Evolutionary conservation across 2,329 filamentous ascomycete species (phyloP).

Genomic region (Cephalotrichum gorgonifer): DNA sequence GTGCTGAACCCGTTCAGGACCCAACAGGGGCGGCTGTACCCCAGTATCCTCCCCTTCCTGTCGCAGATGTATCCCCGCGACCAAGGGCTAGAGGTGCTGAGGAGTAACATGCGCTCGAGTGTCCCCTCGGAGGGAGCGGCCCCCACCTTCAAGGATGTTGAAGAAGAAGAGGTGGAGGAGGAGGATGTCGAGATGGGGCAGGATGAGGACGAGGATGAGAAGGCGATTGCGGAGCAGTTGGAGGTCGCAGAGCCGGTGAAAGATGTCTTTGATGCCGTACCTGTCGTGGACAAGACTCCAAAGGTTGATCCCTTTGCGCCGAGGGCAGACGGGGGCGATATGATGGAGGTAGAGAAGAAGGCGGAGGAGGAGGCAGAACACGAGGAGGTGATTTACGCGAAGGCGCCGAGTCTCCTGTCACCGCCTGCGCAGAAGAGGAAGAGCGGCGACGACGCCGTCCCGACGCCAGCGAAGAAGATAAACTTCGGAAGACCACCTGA

Average conservation of each 20-base stretch:
- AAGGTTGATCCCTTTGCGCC: conserved; percentile 25
- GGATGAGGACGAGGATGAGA: conserved; percentile 13
- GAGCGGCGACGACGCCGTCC: conserved; percentile 18
- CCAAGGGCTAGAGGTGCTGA: conserved; percentile 60
- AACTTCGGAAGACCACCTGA: conserved; percentile 7
- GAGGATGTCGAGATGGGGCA: conserved; percentile 24
- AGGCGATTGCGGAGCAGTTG: background rate
- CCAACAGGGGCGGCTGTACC: conserved; percentile 50
- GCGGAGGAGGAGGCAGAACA: conserved; percentile 25
- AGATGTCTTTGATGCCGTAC: background rate
- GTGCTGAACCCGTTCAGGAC: conserved; percentile 67
- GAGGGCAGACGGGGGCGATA: conserved; percentile 11
- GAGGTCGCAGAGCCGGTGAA: background rate
- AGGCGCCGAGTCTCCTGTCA: conserved; percentile 4
- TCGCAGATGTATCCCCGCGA: conserved; percentile 53
- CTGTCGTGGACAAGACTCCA: background rate
- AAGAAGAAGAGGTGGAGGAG: conserved; percentile 22
- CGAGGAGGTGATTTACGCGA: background rate
- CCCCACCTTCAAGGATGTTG: conserved; percentile 4
- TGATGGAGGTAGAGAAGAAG: conserved; percentile 20
- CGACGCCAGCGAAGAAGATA: conserved; percentile 13
- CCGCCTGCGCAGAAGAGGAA: conserved; percentile 28
- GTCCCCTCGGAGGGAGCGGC: conserved; percentile 4
- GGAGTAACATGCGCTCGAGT: conserved; percentile 42
- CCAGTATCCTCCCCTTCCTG: conserved; percentile 74